Evolutionary conservation across 225 moss, liverwort and hornwort genomes (phyloP), one percentile per base, ranked within the genome.

Genomic region (Polytrichum formosum): DNA sequence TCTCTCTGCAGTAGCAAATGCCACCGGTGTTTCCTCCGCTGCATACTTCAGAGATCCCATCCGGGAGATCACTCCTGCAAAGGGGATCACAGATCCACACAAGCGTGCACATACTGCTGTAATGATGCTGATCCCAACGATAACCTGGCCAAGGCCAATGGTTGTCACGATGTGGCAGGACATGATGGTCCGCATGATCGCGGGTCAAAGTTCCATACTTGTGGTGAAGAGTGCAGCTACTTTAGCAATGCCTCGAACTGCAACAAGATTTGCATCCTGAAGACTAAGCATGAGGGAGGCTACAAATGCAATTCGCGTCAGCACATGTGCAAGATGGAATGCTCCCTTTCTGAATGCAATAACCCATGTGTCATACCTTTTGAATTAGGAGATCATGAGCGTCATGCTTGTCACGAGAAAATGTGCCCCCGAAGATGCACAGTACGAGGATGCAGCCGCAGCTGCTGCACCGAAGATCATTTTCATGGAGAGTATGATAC

Each of bases 1-100:
- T 68, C 75, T 4, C 78, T 79, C 0, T 83, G 83, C 30, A 78
- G 76, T 35, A 76, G 70, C 63, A 81, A 76, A 35, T 87, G 83
- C 22, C 29, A 74, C 6, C 2, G 30, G 8, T 78, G 80, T 25
- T 83, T 83, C 28, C 26, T 78, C 5, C 55, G 65, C 26, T 83
- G 83, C 22, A 35, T 76, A 16, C 71, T 62, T 20, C 72, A 80
- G 61, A 73, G 67, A n/a, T 53, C 72, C 1, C 83, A 83, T 62
- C 70, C 73, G 0, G 55, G 70, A 9, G 60, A 18, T 13, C 83
- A 87, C 28, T 76, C 72, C 7, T 87, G 87, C 56, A 56, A 56
- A 66, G 75, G 72, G 1, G 30, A 55, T 65, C 87, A 87, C 35
- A 31, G 27, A 18, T 87, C 80, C 66, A 55, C 31, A 5, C 70